phyloP scores from a whole-genome alignment of 2,329 filamentous ascomycete genomes.

The Botrytis tulipae region DNA sequence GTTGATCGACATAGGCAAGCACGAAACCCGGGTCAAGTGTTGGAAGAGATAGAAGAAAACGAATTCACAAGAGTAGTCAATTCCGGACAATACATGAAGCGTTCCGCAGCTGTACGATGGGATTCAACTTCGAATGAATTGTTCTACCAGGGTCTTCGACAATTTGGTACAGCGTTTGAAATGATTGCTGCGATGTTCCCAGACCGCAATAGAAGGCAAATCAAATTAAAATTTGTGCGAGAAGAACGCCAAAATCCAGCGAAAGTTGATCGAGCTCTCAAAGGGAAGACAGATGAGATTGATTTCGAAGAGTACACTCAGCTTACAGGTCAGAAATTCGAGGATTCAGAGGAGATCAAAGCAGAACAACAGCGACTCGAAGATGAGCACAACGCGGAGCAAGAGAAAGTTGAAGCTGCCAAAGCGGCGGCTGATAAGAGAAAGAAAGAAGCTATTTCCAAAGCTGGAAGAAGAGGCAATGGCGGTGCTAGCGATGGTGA shows the following conservation, averaged over 20 bases:
- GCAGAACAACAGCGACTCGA: conserved; percentile 49
- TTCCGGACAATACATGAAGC: conserved; percentile 64
- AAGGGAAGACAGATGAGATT: conserved; percentile 58
- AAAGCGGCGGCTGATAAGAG: conserved; percentile 28
- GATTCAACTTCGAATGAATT: conserved; percentile 66
- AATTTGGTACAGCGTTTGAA: conserved; percentile 81
- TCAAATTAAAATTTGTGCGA: conserved; percentile 80
- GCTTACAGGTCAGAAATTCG: conserved; percentile 53
- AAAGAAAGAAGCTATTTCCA: conserved; percentile 36
- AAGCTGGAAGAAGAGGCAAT: conserved; percentile 24
- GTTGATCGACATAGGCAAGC: conserved; percentile 68
- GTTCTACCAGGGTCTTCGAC: conserved; percentile 72
- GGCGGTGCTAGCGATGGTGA: conserved; percentile 23
- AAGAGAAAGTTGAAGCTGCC: conserved; percentile 47
- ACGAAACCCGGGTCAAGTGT: conserved; percentile 50
- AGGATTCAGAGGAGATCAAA: conserved; percentile 54
- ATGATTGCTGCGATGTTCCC: conserved; percentile 77
- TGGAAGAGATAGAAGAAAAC: conserved; percentile 67
- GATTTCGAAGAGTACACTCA: conserved; percentile 60
- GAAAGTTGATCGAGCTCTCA: conserved; percentile 63
- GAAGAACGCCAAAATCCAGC: conserved; percentile 68
- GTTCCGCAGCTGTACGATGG: conserved; percentile 67
- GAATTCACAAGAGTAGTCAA: conserved; percentile 73
- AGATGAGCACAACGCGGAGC: conserved; percentile 47
- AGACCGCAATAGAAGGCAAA: conserved; percentile 65